phyloP scores from a whole-genome alignment of 352 stramenopile genomes.

The Pythium folliculosum region DNA sequence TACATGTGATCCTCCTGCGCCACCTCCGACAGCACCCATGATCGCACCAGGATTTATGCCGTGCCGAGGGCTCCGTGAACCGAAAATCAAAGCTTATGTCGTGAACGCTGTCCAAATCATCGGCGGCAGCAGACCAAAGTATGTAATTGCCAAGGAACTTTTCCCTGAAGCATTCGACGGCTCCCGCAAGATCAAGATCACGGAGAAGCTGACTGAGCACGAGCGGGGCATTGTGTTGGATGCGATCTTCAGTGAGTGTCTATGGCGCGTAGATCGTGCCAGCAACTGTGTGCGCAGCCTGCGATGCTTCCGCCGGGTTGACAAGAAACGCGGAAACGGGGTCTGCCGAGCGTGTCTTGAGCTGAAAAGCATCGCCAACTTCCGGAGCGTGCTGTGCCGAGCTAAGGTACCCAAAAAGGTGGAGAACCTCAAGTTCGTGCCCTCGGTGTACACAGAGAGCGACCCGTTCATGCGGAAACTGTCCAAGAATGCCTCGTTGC shows the following conservation, averaged over 20 bases:
- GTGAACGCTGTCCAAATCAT: slow-evolving; percentile 66
- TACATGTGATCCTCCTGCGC: background rate
- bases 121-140: slow-evolving; percentile 72
- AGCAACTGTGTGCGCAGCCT: slow-evolving; percentile 76
- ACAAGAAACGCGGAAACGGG: slow-evolving; percentile 33
- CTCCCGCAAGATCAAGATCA: slow-evolving; percentile 64
- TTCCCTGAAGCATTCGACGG: slow-evolving; percentile 63
- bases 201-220: slow-evolving; percentile 49
- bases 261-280: slow-evolving; percentile 80
- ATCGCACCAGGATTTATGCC: slow-evolving; percentile 46
- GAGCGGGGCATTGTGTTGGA: slow-evolving; percentile 67
- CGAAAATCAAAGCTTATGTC: slow-evolving; percentile 67
- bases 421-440: slow-evolving; percentile 81
- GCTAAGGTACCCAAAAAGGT: slow-evolving; percentile 71
- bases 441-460: slow-evolving; percentile 73
- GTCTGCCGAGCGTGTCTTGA: slow-evolving; percentile 71
- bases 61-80: slow-evolving; percentile 62
- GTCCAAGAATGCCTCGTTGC: slow-evolving; percentile 76
- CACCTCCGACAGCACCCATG: background rate
- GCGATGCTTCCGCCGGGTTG: slow-evolving; percentile 56
- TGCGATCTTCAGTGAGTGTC: slow-evolving; percentile 74
- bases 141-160: slow-evolving; percentile 80
- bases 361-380: slow-evolving; percentile 68
- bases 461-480: slow-evolving; percentile 80
- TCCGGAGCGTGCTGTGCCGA: slow-evolving; percentile 74